Evolutionary conservation across 2,329 filamentous ascomycete species (phyloP).

Genomic region (Periconia digitata): DNA sequence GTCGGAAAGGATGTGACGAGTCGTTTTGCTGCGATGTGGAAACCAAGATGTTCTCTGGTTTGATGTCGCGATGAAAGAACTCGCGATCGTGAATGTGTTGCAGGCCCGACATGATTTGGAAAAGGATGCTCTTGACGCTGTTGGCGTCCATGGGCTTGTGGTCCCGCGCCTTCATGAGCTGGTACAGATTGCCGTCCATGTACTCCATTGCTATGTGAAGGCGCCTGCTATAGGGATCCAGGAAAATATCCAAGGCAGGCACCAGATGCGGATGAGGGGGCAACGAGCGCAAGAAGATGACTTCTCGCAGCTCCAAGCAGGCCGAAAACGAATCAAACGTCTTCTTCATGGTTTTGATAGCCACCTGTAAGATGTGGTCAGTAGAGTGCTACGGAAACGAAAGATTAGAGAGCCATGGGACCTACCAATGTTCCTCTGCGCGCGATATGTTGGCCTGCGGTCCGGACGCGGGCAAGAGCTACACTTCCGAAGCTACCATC

Average conservation of each 20-base stretch:
- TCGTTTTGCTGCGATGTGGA: constrained; percentile 87
- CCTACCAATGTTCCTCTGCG: constrained; percentile 86
- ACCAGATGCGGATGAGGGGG: constrained; percentile 89
- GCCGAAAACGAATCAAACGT: constrained; percentile 89
- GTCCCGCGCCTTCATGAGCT: constrained; percentile 97
- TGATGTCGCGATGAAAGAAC: constrained; percentile 99
- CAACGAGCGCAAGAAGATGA: constrained; percentile 90
- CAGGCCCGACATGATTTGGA: constrained; percentile 92
- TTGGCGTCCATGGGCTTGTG: constrained; percentile 88
- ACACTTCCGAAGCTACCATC: constrained; percentile 99
- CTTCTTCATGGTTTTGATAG: constrained; percentile 99
- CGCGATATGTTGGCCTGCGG: constrained; percentile 84
- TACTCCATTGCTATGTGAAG: constrained; percentile 99
- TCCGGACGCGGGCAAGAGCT: constrained; percentile 85
- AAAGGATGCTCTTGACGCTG: constrained; percentile 96
- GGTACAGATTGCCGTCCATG: constrained; percentile 99
- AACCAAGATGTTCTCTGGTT: constrained; percentile 97
- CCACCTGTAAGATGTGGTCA: constrained; percentile 65
- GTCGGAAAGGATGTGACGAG: constrained; percentile 78
- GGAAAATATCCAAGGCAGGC: constrained; percentile 96
- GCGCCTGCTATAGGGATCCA: constrained; percentile 94
- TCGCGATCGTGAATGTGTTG: constrained; percentile 96
- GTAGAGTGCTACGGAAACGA: constrained; percentile 15
- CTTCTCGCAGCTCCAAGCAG: constrained; percentile 91
- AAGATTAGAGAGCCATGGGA: too few species aligned